Conservation (phyloP, 2,329 filamentous ascomycete species). For the Colletotrichum sp. region DNA sequence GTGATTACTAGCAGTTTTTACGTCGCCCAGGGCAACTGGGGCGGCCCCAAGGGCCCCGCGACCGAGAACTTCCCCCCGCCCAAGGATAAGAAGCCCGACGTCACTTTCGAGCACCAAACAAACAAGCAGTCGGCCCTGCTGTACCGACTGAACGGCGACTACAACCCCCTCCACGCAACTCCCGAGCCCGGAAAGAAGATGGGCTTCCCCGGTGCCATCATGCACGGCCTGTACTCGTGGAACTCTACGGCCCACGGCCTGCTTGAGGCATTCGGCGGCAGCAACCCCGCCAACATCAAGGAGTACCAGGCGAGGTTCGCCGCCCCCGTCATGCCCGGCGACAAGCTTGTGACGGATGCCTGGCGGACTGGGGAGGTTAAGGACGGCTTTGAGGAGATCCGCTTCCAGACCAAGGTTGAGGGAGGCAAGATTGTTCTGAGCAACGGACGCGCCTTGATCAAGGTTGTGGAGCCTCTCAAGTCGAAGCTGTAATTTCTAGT, state of each 20-base stretch:
- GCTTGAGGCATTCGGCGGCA: constrained; percentile 74
- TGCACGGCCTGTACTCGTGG: constrained; percentile 89
- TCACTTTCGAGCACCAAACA: constrained; percentile 72
- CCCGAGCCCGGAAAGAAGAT: constrained; percentile 86
- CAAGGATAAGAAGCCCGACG: constrained; percentile 72
- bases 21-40: constrained; percentile 82
- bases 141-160: constrained; percentile 90
- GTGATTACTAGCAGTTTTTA: constrained; percentile 77
- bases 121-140: constrained; percentile 74
- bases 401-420: constrained; percentile 79
- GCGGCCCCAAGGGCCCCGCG: constrained; percentile 87
- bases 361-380: constrained; percentile 77
- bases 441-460: constrained; percentile 84
- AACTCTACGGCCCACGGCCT: constrained; percentile 79
- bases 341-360: constrained; percentile 80
- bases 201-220: constrained; percentile 89
- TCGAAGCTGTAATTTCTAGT: constrained; percentile 63
- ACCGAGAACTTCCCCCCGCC: constrained; percentile 81
- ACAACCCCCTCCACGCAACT: constrained; percentile 90
- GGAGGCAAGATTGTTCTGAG: constrained; percentile 85
- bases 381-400: constrained; percentile 78
- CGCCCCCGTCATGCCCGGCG: constrained; percentile 81
- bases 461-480: constrained; percentile 59
- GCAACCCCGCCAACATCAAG: constrained; percentile 80
- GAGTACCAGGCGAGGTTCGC: constrained; percentile 92